phyloP scores from a whole-genome alignment of 805 yeast genomes.

The Maudiozyma turicensis region DNA sequence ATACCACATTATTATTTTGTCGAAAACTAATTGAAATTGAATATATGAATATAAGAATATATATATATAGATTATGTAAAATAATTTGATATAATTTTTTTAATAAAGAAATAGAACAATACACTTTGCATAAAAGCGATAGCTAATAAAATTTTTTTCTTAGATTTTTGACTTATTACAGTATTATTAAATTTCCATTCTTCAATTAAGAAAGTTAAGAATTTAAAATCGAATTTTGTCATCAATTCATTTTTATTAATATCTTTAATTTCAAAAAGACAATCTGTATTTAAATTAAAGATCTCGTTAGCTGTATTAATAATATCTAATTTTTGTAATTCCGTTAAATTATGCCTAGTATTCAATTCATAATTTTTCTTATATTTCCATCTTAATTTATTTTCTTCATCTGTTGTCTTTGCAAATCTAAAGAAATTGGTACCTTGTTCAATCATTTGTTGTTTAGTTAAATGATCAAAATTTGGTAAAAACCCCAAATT shows the following conservation, averaged over 20 bases:
- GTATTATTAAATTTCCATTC: conserved; percentile 26
- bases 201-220: conserved; percentile 29
- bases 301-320: conserved; percentile 59
- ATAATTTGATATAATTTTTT: neutral
- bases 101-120: neutral
- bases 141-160: neutral
- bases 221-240: conserved; percentile 44
- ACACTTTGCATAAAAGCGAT: neutral
- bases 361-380: conserved; percentile 70
- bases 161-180: neutral
- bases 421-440: conserved; percentile 47
- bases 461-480: conserved; percentile 53
- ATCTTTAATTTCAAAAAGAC: conserved; percentile 57
- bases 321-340: conserved; percentile 58
- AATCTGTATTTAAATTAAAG: conserved; percentile 49
- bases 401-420: conserved; percentile 47
- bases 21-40: neutral
- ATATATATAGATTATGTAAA: neutral
- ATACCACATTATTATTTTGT: neutral
- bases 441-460: conserved; percentile 51
- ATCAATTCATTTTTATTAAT: conserved; percentile 53
- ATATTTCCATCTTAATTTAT: conserved; percentile 51
- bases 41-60: neutral
- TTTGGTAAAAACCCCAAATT: conserved; percentile 71
- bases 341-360: conserved; percentile 62